phyloP scores from a whole-genome alignment of 805 yeast species.

The Candida odintsovae region DNA sequence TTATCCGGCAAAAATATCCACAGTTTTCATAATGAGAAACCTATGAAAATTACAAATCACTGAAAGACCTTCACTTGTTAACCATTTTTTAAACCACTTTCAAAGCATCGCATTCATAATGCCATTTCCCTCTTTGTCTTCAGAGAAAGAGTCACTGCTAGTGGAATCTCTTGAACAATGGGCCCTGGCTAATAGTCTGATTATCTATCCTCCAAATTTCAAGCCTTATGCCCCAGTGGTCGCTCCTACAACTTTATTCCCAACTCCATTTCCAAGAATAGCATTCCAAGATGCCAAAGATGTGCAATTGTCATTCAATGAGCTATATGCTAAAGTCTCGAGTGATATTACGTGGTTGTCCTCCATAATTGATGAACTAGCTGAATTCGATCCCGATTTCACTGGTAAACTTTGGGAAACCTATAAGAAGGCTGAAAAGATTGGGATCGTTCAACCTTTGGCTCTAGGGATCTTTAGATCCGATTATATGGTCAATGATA shows the following conservation, averaged over 20 bases:
- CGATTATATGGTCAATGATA: conserved; percentile 69
- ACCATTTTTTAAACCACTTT: too few species aligned
- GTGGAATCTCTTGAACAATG: conserved; percentile 59
- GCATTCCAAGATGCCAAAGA: conserved; percentile 62
- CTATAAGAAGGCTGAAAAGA: conserved; percentile 42
- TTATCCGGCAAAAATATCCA: too few species aligned
- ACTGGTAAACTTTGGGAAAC: conserved; percentile 73
- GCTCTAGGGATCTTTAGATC: conserved; percentile 84
- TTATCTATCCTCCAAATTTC: conserved; percentile 69
- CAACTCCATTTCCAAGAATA: conserved; percentile 75
- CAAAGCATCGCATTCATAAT: neutral
- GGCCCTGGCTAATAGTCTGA: conserved; percentile 72
- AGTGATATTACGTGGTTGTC: conserved; percentile 61
- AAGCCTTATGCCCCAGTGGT: conserved; percentile 37
- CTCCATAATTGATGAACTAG: conserved; percentile 45
- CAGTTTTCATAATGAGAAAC: neutral
- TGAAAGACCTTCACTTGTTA: neutral
- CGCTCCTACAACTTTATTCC: conserved; percentile 88
- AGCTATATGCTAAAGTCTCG: conserved; percentile 63
- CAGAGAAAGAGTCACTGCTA: conserved; percentile 25
- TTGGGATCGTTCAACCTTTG: conserved; percentile 55
- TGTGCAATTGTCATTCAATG: conserved; percentile 66
- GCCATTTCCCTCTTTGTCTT: conserved; percentile 26
- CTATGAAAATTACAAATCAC: neutral
- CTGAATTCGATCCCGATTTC: conserved; percentile 63